Evolutionary conservation across 2,329 filamentous ascomycete species (phyloP), one percentile per base, ranked within the genome.

Genomic region (Mycogone perniciosa): DNA sequence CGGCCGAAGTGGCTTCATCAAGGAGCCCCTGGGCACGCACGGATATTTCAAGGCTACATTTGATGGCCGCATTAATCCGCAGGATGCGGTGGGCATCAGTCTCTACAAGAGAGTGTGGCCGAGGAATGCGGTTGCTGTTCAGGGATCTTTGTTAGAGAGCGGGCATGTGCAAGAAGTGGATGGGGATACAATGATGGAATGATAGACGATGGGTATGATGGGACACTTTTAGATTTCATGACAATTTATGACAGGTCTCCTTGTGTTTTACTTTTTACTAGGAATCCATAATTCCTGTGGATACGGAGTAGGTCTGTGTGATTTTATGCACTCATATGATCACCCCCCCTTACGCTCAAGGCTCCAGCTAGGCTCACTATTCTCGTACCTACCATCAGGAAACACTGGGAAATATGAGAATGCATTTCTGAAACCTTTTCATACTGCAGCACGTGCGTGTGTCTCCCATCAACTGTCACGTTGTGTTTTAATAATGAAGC

Each of bases 31-130:
- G 45, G 93, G 93, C 61, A 99, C 93, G 34, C 93, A 99, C 69
- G 93, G 93, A n/a, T 99, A 99, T 74, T 97, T 97, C 80, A 99
- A 99, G 77, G 93, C 93, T 9, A 96, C 87, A 2, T 99, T 99
- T 72, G 95, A 99, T 67, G 89, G 85, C 9, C 88, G 87, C 66
- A 92, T 99, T 67, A 97, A 96, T 69, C 91, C 93, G 1, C 88
- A 96, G 71, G 93, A 99, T 71, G 85, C 90, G 3, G 84, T 99
- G 43, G 93, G 89, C 45, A 87, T 97, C 56, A 95, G 89, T 71
- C 66, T 93, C 63, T 93, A 92, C 66, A 93, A 93, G 79, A 75
- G 88, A 26, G 83, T 92, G 54, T 93, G 85, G 79, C 93, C 93
- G 6, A 77, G 91, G 52, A 76, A 76, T 56, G 84, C 89, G 13